phyloP scores from a whole-genome alignment of 176 grass and related monocot genomes.

The Ensete ventricosum region DNA sequence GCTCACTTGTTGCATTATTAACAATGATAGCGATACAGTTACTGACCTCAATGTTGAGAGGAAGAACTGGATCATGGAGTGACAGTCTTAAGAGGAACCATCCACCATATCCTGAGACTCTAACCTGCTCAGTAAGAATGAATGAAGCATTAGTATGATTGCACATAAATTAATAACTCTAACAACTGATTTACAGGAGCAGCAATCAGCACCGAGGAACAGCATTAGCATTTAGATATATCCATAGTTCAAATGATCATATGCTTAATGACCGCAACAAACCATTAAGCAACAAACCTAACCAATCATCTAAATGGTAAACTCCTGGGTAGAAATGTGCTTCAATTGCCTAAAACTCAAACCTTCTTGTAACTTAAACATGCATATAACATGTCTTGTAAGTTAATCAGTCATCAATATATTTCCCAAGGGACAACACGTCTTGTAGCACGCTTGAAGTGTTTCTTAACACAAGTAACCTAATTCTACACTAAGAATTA shows the following conservation, averaged over 20 bases:
- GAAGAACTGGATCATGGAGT: constrained; percentile 98
- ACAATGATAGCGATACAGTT: neutral
- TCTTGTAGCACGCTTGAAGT: neutral
- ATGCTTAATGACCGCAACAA: too few species aligned
- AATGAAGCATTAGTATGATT: constrained; percentile 14
- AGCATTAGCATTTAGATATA: neutral
- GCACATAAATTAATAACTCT: neutral
- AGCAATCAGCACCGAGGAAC: neutral
- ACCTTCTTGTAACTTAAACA: neutral
- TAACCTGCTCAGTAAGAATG: constrained; percentile 43
- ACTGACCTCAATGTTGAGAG: constrained; percentile 84
- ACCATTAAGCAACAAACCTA: neutral
- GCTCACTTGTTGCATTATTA: neutral
- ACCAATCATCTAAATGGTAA: neutral
- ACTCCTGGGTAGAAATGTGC: neutral
- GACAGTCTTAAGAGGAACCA: constrained; percentile 94
- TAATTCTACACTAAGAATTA: too few species aligned
- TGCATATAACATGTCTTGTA: too few species aligned
- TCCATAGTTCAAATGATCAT: neutral
- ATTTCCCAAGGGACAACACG: neutral
- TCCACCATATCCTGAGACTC: constrained; percentile 90
- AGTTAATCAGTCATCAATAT: neutral
- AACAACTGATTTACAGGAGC: too few species aligned
- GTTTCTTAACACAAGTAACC: neutral
- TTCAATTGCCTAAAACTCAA: neutral